Conservation (phyloP, 192 early-diverging fungal genomes). For the Spizellomyces punctatus region DNA sequence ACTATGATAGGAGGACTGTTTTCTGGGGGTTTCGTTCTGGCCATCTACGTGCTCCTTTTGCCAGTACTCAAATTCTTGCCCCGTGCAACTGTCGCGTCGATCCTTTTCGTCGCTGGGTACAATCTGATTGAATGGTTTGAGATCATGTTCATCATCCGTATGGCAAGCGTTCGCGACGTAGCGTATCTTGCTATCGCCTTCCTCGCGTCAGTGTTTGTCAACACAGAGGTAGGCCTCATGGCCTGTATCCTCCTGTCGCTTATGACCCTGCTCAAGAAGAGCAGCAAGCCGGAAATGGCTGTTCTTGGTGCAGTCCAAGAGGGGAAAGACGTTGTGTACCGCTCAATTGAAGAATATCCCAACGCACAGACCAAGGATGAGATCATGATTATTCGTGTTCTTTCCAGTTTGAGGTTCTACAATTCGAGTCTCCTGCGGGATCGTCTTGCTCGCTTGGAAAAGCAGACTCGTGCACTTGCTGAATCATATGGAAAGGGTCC, state of each 20-base stretch:
- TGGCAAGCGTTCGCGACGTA: background rate
- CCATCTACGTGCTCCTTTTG: slow-evolving; percentile 1
- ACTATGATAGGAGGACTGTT: background rate
- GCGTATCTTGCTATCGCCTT: slow-evolving; percentile 1
- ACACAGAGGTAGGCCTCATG: slow-evolving; percentile 1
- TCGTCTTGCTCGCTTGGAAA: background rate
- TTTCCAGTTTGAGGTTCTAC: slow-evolving; percentile 1
- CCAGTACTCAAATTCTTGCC: slow-evolving; percentile 2
- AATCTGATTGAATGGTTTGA: background rate
- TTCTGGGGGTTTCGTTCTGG: background rate
- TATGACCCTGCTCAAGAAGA: background rate
- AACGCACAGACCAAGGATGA: background rate
- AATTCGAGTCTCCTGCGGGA: background rate
- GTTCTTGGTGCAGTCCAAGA: background rate
- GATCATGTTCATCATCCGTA: background rate
- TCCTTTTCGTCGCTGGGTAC: slow-evolving; percentile 1
- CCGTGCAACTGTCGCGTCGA: background rate
- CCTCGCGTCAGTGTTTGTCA: background rate
- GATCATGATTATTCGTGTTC: background rate
- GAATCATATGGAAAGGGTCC: background rate
- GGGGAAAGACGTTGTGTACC: background rate
- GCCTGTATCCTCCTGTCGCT: background rate
- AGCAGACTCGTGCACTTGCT: background rate
- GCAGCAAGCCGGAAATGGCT: slow-evolving; percentile 2
- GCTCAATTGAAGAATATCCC: slow-evolving; percentile 1